Evolutionary conservation across 2,329 filamentous ascomycete species (phyloP).

Genomic region (Alternaria arborescens): DNA sequence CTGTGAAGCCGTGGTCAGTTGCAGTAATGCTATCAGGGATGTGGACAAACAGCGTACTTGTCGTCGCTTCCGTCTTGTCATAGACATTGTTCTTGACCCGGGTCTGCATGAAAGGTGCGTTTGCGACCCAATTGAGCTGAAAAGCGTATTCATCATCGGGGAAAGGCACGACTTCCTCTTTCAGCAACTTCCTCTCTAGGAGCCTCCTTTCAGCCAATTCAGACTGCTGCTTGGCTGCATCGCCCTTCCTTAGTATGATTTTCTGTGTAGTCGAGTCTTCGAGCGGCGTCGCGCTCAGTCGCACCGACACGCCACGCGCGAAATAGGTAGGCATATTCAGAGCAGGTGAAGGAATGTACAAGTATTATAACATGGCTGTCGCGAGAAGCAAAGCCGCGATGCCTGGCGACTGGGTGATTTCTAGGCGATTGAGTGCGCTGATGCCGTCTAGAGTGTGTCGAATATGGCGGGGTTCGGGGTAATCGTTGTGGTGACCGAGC

Average conservation of each 20-base stretch:
- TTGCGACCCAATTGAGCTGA: conserved; percentile 40
- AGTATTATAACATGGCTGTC: not conserved
- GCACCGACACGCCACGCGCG: conserved; percentile 36
- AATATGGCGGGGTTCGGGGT: conserved; percentile 5
- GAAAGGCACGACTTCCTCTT: conserved; percentile 37
- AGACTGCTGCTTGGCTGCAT: conserved; percentile 27
- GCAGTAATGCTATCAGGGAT: not conserved
- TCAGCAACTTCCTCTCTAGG: conserved; percentile 27
- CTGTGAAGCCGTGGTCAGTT: not conserved
- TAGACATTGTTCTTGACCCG: conserved; percentile 19
- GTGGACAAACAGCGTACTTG: not conserved
- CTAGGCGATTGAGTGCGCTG: not conserved
- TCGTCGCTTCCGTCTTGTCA: not conserved
- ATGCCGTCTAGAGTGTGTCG: conserved; percentile 5
- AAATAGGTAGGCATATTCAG: conserved; percentile 45
- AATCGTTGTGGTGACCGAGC: conserved; percentile 9
- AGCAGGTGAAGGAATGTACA: not conserved
- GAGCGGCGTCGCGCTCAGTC: conserved; percentile 38
- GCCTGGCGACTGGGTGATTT: not conserved
- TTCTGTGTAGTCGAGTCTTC: conserved; percentile 35
- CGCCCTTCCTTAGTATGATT: conserved; percentile 33
- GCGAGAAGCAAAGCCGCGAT: not conserved
- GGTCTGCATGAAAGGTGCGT: conserved; percentile 45
- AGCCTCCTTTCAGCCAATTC: conserved; percentile 34
- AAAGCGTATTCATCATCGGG: conserved; percentile 33